phyloP scores from a whole-genome alignment of 2,329 filamentous ascomycete genomes.

The Lasiodiplodia sp. region DNA sequence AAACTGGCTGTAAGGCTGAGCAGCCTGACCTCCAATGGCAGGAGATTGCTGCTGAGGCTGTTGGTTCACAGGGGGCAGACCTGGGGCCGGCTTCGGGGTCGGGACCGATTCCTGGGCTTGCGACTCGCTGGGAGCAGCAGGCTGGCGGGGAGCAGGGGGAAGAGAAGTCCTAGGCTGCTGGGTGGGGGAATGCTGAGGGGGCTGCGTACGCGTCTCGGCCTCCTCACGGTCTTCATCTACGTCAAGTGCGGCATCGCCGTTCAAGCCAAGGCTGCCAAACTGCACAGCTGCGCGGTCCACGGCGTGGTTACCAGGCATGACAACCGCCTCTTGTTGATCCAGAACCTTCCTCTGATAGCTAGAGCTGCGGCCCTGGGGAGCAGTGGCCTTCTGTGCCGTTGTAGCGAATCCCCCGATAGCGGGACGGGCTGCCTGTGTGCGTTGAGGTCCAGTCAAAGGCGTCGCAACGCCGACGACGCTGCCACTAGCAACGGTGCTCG shows the following conservation, averaged over 20 bases:
- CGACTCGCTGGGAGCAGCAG: constrained; percentile 49
- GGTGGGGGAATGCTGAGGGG: constrained; percentile 90
- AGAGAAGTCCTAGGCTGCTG: constrained; percentile 85
- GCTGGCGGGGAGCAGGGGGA: constrained; percentile 70
- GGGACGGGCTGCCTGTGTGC: constrained; percentile 56
- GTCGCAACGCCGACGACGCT: constrained; percentile 61
- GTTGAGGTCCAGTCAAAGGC: constrained; percentile 69
- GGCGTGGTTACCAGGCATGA: constrained; percentile 96
- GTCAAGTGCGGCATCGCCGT: constrained; percentile 70
- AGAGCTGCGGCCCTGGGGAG: constrained; percentile 69
- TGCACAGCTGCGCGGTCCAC: constrained; percentile 93
- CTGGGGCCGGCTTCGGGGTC: constrained; percentile 67
- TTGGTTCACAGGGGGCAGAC: constrained; percentile 66
- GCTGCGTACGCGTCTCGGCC: constrained; percentile 90
- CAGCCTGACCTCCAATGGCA: constrained; percentile 57
- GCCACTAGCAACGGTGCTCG: constrained; percentile 83
- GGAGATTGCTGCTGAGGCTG: constrained; percentile 48
- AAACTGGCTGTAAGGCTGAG: constrained; percentile 67
- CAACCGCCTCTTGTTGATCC: constrained; percentile 96
- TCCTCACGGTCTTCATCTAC: constrained; percentile 96
- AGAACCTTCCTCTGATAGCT: constrained; percentile 86
- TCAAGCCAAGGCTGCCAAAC: constrained; percentile 93
- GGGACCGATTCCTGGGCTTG: constrained; percentile 50
- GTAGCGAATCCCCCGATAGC: constrained; percentile 77
- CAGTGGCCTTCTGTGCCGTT: constrained; percentile 81